Evolutionary conservation across 805 yeast genomes (phyloP), one percentile per base, ranked within the genome.

Genomic region (Naumovozyma baii): DNA sequence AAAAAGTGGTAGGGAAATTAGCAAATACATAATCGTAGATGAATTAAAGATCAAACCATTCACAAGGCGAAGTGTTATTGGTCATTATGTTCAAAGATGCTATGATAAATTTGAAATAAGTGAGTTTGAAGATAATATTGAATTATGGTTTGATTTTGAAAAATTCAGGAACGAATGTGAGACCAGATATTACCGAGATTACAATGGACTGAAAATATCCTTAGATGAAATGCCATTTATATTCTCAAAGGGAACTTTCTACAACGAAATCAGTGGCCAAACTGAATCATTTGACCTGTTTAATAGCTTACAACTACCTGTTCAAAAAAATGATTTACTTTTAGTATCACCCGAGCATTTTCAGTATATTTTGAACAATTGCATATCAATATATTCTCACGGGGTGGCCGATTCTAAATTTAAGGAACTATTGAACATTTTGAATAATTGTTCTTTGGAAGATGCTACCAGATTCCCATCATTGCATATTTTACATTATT

Each of bases 401-500:
- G 26, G 10, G 7, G 20, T 22, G 26, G 26, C 26, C 10, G 26
- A 22, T 22, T 10, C 26, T 10, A 22, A 22, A 7, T 22, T 7
- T 22, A 10, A 22, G 10, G 9, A 22, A 7, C 7, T 22, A 22
- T 22, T 22, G 10, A 37, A 33, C 15, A 26, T 39, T 4, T 34
- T 44, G 4, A 31, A 44, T 15, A 31, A 39, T 13, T 20, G 44
- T 5, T 43, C 57, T 3, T 39, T 54, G 5, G 41, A 49, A 19
- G 57, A 53, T 41, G 33, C 43, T 3, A 47, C 59, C 3, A 48
- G 40, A 14, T 55, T 58, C 16, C 62, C 63, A 4, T 43, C 50
- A 4, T 43, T 54, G 4, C 51, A 53, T 36, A 41, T 57, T 3
- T 40, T 57, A 18, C 39, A 44, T 15, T 55, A 57, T 35, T 33